Evolutionary conservation across 208 protist genomes (phyloP).

Genomic region (Acanthamoeba royreba): DNA sequence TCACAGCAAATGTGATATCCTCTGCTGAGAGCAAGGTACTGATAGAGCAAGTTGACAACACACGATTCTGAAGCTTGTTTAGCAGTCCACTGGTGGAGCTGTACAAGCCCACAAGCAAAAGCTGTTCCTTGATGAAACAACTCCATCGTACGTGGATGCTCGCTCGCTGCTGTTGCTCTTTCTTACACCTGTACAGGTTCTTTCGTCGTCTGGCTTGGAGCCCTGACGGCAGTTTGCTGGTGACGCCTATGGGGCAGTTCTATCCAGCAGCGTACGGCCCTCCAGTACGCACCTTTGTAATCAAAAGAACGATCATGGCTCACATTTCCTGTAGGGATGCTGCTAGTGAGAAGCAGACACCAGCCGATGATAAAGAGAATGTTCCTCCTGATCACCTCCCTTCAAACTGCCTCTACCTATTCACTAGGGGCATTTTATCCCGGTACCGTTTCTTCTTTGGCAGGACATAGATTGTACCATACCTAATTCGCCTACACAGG

Average conservation of each 20-base stretch:
- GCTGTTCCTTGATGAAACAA: neutral
- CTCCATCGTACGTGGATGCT: neutral
- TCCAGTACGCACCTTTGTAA: neutral
- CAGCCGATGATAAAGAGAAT: neutral
- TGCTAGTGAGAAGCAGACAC: neutral
- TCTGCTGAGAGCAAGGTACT: neutral
- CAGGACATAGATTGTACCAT: neutral
- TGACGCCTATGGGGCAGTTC: constrained; percentile 23
- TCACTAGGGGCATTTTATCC: neutral
- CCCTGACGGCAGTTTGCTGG: neutral
- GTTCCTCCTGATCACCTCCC: neutral
- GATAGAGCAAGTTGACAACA: neutral
- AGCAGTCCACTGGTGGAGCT: neutral
- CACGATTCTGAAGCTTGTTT: neutral
- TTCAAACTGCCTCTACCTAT: neutral
- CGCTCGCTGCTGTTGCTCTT: neutral
- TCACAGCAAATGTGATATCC: neutral
- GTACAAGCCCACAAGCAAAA: constrained; percentile 5
- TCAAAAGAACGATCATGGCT: no score
- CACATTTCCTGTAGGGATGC: no score
- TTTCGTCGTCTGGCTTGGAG: constrained; percentile 38
- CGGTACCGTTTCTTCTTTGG: neutral
- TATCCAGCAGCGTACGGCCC: neutral
- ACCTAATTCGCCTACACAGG: neutral
- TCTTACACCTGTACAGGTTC: neutral